Conservation (phyloP, 345 rosid species). For the Microcos paniculata region DNA sequence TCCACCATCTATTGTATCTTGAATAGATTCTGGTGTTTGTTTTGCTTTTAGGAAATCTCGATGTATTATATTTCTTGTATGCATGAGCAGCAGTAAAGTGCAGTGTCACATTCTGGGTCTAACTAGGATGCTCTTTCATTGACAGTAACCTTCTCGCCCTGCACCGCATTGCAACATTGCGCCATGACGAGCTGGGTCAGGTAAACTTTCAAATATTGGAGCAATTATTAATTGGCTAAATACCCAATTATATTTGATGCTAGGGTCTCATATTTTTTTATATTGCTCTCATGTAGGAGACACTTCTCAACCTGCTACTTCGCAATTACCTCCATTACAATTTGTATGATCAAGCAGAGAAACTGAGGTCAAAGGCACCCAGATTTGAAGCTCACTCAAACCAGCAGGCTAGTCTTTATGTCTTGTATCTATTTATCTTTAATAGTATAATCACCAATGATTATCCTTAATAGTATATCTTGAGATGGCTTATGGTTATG, state of each 20-base stretch:
- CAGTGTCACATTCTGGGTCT: conserved; percentile 4
- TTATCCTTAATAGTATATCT: no score
- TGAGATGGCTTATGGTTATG: conserved; percentile 7
- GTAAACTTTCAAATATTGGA: conserved; percentile 21
- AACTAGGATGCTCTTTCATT: conserved; percentile 14
- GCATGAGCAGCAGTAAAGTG: background rate
- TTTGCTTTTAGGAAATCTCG: background rate
- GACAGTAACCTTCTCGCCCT: conserved; percentile 52
- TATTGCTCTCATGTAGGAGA: conserved; percentile 38
- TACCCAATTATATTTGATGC: background rate
- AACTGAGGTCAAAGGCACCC: conserved; percentile 63
- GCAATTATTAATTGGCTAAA: no score
- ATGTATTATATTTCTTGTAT: background rate
- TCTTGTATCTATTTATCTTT: background rate
- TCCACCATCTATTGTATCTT: background rate
- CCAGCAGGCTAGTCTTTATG: conserved; percentile 8
- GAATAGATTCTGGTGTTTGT: background rate
- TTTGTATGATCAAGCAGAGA: conserved; percentile 63
- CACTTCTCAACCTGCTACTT: conserved; percentile 56
- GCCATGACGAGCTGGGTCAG: conserved; percentile 67
- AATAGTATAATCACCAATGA: background rate
- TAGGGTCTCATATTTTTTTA: background rate
- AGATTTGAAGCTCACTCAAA: conserved; percentile 43
- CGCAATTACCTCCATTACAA: conserved; percentile 68
- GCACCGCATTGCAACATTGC: conserved; percentile 58